Base-by-base conservation (phyloP, 2,329 filamentous ascomycete species). In the Penicillium sp. region DNA sequence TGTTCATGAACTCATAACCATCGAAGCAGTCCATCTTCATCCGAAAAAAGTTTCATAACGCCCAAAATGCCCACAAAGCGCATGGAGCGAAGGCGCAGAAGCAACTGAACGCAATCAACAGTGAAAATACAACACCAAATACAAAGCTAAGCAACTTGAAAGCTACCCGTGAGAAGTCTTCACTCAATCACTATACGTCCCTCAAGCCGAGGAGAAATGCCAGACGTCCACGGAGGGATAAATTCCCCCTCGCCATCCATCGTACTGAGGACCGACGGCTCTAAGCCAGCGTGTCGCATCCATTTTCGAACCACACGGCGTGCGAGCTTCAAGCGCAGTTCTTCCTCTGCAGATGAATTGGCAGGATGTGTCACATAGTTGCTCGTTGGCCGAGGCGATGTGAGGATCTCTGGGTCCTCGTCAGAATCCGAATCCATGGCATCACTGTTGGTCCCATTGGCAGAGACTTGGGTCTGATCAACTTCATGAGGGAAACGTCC, bases 141-240 rank as follows among this genome's bases (percentile, higher is more conserved):
- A 14, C 28, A 35, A 59, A 59, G 25, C 3, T 40, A n/a, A 30
- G 55, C 43, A 35, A 6, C 1, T 28, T 6, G 38, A 46, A 25
- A 22, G 19, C n/a, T 7, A 2, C 26, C 19, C 19, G 26, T 48
- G 11, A 30, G 25, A 33, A 43, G n/a, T 22, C 22, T 53, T 56
- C 25, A 66, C 30, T 69, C 73, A 52, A 72, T 65, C 10, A 76
- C 68, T 57, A 96, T 96, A 52, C 92, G 84, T 1, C 91, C 92
- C 73, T 96, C 92, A 8, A 94, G 63, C 59, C 84, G 84, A 0
- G 93, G 93, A 58, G 89, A 86, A 74, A 96, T 93, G 1, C 91
- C 89, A 63, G 85, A 86, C 8, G 91, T 94, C 92, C 92, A 96
- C 65, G 89, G 84, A 2, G 84, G 83, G 40, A 79, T 79, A 35